Conservation (phyloP, 169 alveolate genomes). For the Plasmodium billcollinsi region DNA sequence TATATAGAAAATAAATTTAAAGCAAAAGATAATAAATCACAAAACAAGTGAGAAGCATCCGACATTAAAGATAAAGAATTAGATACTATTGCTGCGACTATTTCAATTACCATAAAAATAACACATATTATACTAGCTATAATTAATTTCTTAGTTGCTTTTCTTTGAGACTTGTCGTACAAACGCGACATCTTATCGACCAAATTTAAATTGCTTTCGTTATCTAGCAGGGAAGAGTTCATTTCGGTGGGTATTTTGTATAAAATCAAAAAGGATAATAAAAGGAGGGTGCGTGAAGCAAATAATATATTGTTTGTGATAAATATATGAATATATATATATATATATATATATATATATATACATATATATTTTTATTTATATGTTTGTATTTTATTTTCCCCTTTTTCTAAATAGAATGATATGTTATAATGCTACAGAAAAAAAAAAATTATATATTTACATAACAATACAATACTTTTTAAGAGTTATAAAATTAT, state of each 20-base stretch:
- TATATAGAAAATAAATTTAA: slow-evolving; percentile 91
- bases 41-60: slow-evolving; percentile 97
- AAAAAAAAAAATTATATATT: too few relatives aligned
- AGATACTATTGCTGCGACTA: slow-evolving; percentile 91
- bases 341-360: neutral
- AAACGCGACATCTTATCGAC: slow-evolving; percentile 34
- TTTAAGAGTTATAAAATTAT: too few relatives aligned
- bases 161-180: slow-evolving; percentile 41
- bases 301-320: too few relatives aligned
- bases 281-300: too few relatives aligned
- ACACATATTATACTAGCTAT: slow-evolving; percentile 80
- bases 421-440: too few relatives aligned
- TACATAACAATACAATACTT: too few relatives aligned
- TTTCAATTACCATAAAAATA: slow-evolving; percentile 87
- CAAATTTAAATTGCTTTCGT: slow-evolving; percentile 15
- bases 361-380: neutral
- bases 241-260: slow-evolving; percentile 9
- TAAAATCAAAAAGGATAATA: too few relatives aligned
- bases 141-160: slow-evolving; percentile 66
- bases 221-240: slow-evolving; percentile 11
- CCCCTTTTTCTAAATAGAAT: too few relatives aligned
- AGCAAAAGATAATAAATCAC: slow-evolving; percentile 94
- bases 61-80: slow-evolving; percentile 92
- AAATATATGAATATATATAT: neutral
- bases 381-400: too few relatives aligned